Base-by-base conservation (phyloP, 768 basidiomycete species). In the Pleurotus citrinopileatus region DNA sequence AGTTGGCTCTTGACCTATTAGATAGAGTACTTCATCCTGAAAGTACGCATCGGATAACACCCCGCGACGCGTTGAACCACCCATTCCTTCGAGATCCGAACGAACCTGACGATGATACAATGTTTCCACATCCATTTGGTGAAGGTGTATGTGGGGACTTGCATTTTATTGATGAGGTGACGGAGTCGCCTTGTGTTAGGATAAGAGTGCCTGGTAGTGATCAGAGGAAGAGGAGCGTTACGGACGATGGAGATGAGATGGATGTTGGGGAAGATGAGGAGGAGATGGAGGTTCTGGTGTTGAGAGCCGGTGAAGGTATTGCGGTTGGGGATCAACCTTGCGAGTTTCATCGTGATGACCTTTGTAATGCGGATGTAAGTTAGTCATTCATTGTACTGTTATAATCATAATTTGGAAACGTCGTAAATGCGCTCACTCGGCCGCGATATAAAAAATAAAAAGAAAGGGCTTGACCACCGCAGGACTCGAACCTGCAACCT, bases 401-500 rank as follows among this genome's bases (percentile, higher is more conserved):
- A 45, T 45, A 45, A 45, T 45, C 23, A 23, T 45, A 25, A 23
- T 7, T 23, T 20, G 43, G 1, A 45, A 23, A n/a, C n/a, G n/a
- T n/a, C n/a, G n/a, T n/a, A n/a, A n/a, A n/a, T n/a, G n/a, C n/a
- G 13, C 12, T 15, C 40, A 22, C 17, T n/a, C 3, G 20, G 13
- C 0, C 4, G 42, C 20, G 1, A 13, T 15, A 4, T 32, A 46
- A 25, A 54, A 57, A 61, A 58, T 47, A 47, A 23, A 46, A 53
- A 60, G 61, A 63, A 64, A 57, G 37, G 65, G 32, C 32, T 34
- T 88, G 87, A 89, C 83, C 84, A 87, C 87, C 84, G 87, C 89
- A 89, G 89, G 89, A 88, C 87, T 91, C 87, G 89, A 91, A 91
- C 89, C 89, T 91, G 88, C 89, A 91, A 86, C 89, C 89, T 90